Evolutionary conservation across 805 yeast genomes (phyloP), one percentile per base, ranked within the genome.

Genomic region (Metschnikowia amazonensis): DNA sequence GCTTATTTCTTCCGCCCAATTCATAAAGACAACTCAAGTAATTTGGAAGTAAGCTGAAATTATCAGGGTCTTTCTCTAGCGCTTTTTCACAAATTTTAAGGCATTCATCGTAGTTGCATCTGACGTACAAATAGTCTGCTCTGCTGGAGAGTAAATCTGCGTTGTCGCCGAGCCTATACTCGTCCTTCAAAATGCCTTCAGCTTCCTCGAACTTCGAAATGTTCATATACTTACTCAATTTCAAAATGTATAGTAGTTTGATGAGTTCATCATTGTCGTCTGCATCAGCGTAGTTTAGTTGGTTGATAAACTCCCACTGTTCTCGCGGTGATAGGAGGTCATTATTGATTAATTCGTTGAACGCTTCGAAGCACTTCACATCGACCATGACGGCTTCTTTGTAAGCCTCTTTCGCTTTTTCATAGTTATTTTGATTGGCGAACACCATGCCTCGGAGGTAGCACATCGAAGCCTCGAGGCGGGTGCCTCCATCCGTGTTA

Each of bases 281-380:
- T 2, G 86, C 77, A 43, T 78, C 85, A 36, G 84, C 78, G 60
- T 89, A 88, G 51, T 83, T 79, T 33, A 89, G 65, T 24, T 75
- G 62, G 9, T 76, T 68, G 8, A 89, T 62, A 30, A 94, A 75
- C 30, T 84, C 88, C 94, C 95, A 86, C 65, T 89, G 95, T 58
- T 92, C 97, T 14, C 70, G 64, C 0, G 97, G 96, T 0, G 94
- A 78, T 65, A 92, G 67, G 56, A 89, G 74, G 58, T 83, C 84
- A 54, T 85, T 84, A 35, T 76, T 67, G 1, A 86, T 76, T 42
- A 92, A 74, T 59, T 86, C 89, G 56, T 86, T 80, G 61, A 89
- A 89, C 0, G 98, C 97, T 55, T 92, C 99, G 62, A 73, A 92
- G 64, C 97, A 94, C 62, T 89, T 88, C 6, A 86, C 89, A 63